A percentile compares a stretch with the other conserved stretches of the same genome.
phyloP scores from a whole-genome alignment of 306 rosid species.

The Quercus bicolor region DNA sequence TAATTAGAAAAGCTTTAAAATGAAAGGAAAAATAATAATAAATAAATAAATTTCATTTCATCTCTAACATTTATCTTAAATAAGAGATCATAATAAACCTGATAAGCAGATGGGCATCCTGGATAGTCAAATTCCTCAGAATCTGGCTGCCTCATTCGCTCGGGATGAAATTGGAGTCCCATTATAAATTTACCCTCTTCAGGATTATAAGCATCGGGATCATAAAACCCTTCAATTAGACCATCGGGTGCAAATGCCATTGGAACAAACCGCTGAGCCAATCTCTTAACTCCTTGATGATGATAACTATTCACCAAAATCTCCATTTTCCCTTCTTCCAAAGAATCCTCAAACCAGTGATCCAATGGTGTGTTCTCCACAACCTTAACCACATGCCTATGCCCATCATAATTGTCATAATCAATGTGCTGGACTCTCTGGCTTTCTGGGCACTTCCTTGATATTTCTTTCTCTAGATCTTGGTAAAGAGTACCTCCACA shows the following conservation, averaged over 20 bases:
- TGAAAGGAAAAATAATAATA: neutral
- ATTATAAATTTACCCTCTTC: conserved; percentile 89
- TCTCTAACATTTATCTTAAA: neutral
- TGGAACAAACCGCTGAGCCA: conserved; percentile 80
- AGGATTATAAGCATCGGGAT: conserved; percentile 82
- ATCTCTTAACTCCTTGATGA: conserved; percentile 85
- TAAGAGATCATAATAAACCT: conserved; percentile 24
- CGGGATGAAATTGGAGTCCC: conserved; percentile 97
- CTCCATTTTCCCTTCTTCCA: conserved; percentile 53
- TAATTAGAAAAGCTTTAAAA: neutral
- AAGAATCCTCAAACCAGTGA: conserved; percentile 69
- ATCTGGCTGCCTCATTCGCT: conserved; percentile 68
- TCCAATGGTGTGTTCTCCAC: conserved; percentile 76
- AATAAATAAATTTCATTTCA: neutral
- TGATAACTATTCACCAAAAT: conserved; percentile 87
- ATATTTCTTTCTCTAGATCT: conserved; percentile 68
- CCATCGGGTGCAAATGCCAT: conserved; percentile 88
- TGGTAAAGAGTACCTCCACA: conserved; percentile 84
- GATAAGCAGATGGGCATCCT: conserved; percentile 82
- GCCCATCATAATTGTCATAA: conserved; percentile 86
- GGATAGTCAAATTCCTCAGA: conserved; percentile 88
- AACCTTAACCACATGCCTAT: conserved; percentile 66
- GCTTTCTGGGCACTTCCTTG: conserved; percentile 29
- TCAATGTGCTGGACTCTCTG: conserved; percentile 57
- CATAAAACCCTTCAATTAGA: conserved; percentile 83